Percentiles rank a stretch among this genome's conserved stretches.
Evolutionary conservation across 257 asterid species (phyloP).

Genomic region (Salvia miltiorrhiza): DNA sequence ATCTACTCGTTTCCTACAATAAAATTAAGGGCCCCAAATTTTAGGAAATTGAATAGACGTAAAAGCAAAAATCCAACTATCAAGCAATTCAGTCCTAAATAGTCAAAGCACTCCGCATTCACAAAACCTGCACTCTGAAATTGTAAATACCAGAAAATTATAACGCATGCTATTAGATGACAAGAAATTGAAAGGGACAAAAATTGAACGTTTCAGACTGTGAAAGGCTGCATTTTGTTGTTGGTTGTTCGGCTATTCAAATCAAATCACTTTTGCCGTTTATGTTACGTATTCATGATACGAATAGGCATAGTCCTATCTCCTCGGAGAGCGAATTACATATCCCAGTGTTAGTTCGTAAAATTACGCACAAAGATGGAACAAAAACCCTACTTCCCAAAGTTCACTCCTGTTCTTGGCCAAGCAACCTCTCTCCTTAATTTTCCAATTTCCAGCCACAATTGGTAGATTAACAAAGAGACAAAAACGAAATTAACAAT

Average conservation of each 20-base stretch:
- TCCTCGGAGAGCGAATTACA: not conserved
- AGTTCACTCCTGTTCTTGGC: slow-evolving; percentile 12
- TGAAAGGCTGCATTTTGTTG: not conserved
- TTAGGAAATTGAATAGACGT: not conserved
- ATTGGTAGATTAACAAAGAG: not conserved
- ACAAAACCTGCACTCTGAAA: not conserved
- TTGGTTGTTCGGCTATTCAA: not conserved
- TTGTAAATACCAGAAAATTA: not conserved
- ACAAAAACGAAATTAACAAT: not conserved
- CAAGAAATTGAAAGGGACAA: not conserved
- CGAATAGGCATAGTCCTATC: not conserved
- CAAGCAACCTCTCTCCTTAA: not conserved
- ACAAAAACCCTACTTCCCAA: not conserved
- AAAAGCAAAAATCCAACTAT: not conserved
- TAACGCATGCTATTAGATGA: not conserved
- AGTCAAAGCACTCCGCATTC: not conserved
- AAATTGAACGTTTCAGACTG: not conserved
- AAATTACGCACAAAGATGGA: not conserved
- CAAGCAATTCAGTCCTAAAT: not conserved
- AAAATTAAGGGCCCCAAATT: not conserved
- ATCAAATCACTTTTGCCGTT: not conserved
- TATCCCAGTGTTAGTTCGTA: not conserved
- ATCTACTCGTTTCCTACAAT: not conserved
- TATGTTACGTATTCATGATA: not conserved
- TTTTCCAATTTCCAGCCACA: not conserved